Evolutionary conservation across 257 asterid genomes (phyloP), one percentile per base, ranked within the genome.

Genomic region (Jaltomata sinuosa): DNA sequence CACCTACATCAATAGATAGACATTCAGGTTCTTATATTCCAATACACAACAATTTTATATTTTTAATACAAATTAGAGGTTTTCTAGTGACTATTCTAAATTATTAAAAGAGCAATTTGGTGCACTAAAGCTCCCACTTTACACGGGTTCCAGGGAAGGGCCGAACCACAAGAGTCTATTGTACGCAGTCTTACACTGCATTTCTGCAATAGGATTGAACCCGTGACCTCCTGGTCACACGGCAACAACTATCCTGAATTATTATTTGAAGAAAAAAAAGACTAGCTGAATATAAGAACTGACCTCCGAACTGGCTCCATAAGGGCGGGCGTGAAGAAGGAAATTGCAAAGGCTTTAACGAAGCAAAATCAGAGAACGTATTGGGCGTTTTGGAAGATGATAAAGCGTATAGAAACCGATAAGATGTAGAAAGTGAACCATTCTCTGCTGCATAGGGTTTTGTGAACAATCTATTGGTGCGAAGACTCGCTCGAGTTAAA

Each of bases 221-320:
- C n/a, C n/a, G n/a, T n/a, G n/a, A n/a, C n/a, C n/a, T n/a, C n/a
- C n/a, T n/a, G n/a, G n/a, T n/a, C n/a, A n/a, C n/a, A n/a, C n/a
- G n/a, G n/a, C n/a, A n/a, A n/a, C n/a, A n/a, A n/a, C n/a, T n/a
- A n/a, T n/a, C n/a, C n/a, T n/a, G n/a, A n/a, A n/a, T n/a, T n/a
- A n/a, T n/a, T n/a, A n/a, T n/a, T n/a, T n/a, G n/a, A n/a, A n/a
- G n/a, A n/a, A n/a, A n/a, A n/a, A n/a, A n/a, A n/a, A n/a, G n/a
- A n/a, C n/a, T n/a, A n/a, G n/a, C n/a, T 83, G 22, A 76, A 55
- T 49, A 36, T 6, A 40, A 67, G 54, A 69, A 64, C 85, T 47
- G 77, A 94, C 99, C 97, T 94, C 80, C 87, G 42, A 86, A 87
- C 50, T 82, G 77, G 36, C 88, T 90, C 93, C 88, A 86, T 25